These are phyloP conservation scores for Akanthomyces uredinophilus DNA, from an alignment of 2,329 filamentous ascomycete species.

Conservation along the genomic window DNA sequence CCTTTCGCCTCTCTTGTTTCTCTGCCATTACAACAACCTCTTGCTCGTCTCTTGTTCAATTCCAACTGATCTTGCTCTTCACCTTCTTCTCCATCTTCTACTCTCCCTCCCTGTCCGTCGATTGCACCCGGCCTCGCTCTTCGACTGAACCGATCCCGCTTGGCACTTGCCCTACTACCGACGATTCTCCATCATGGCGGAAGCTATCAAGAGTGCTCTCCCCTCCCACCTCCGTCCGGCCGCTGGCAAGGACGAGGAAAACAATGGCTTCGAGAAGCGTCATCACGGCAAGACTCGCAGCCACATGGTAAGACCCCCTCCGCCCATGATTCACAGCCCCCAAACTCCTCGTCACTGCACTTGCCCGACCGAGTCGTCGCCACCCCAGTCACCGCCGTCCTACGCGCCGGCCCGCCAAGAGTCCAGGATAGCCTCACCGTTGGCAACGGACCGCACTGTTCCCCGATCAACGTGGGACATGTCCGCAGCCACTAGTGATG, in stretches of 20 bases:
- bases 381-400: neutral
- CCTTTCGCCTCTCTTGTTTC: slow-evolving; percentile 8
- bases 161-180: slow-evolving; percentile 10
- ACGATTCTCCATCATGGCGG: slow-evolving; percentile 54
- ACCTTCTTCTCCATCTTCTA: neutral
- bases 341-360: neutral
- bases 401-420: neutral
- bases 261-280: slow-evolving; percentile 51
- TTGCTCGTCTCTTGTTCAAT: slow-evolving; percentile 7
- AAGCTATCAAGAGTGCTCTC: slow-evolving; percentile 66
- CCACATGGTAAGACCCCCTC: slow-evolving; percentile 66
- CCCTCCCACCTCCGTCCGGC: slow-evolving; percentile 78
- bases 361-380: neutral
- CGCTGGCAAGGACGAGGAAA: slow-evolving; percentile 29
- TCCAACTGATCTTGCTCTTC: slow-evolving; percentile 1
- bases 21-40: slow-evolving; percentile 10
- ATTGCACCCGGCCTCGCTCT: slow-evolving; percentile 1
- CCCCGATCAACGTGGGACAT: neutral
- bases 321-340: neutral
- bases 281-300: slow-evolving; percentile 83
- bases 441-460: too few species aligned
- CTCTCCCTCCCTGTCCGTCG: neutral
- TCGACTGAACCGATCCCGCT: slow-evolving; percentile 15
- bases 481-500: neutral
- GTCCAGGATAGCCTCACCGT: neutral